phyloP scores from a whole-genome alignment of 2,329 filamentous ascomycete genomes.

The Microcyclospora tardicrescens region DNA sequence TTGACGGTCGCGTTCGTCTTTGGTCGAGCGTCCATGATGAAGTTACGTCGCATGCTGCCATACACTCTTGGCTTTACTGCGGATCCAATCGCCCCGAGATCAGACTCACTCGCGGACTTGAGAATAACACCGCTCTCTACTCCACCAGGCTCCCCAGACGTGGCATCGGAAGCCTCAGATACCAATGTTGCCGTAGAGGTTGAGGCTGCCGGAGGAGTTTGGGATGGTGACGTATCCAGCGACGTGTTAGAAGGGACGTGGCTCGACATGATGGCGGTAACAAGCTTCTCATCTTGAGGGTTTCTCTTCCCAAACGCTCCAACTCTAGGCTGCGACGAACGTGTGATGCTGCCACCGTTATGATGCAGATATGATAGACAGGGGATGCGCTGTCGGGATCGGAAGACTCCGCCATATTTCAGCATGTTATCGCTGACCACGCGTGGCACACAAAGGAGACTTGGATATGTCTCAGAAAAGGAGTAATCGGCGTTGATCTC shows the following conservation, averaged over 20 bases:
- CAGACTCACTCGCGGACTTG: conserved; percentile 8
- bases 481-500: conserved; percentile 79
- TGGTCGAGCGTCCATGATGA: conserved; percentile 91
- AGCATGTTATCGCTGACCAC: conserved; percentile 93
- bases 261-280: conserved; percentile 82
- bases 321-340: conserved; percentile 82
- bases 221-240: conserved; percentile 5
- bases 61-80: conserved; percentile 43
- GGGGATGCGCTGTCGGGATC: conserved; percentile 79
- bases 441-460: conserved; percentile 69
- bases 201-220: conserved; percentile 1
- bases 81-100: conserved; percentile 3
- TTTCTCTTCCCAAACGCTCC: conserved; percentile 73
- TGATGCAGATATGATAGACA: conserved; percentile 89
- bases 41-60: conserved; percentile 81
- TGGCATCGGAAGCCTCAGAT: conserved; percentile 1
- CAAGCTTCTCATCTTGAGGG: conserved; percentile 87
- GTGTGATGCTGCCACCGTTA: conserved; percentile 93
- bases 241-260: conserved; percentile 12
- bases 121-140: too few species aligned
- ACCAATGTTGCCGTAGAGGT: conserved; percentile 1
- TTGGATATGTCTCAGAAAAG: conserved; percentile 90
- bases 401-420: conserved; percentile 81
- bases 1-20: conserved; percentile 91
- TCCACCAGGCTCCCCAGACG: conserved; percentile 5